Percentiles rank a stretch among this genome's conserved stretches.
Evolutionary conservation across 768 basidiomycete species (phyloP).

Genomic region (Mrakia frigida): DNA sequence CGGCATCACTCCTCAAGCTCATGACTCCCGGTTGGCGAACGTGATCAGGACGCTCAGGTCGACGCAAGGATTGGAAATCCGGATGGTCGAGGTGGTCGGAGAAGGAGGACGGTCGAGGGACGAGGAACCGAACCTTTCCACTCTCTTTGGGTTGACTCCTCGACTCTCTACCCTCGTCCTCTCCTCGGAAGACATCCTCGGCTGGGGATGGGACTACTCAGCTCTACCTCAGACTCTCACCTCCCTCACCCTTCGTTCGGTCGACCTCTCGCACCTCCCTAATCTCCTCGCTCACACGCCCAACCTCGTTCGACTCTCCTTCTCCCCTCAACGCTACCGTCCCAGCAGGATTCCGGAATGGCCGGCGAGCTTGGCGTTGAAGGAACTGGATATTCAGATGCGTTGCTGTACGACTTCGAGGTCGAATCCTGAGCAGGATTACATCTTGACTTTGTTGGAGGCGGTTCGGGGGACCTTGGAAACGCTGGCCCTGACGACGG

Average conservation of each 20-base stretch:
- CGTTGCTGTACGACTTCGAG: constrained; percentile 5
- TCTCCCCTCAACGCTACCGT: not conserved
- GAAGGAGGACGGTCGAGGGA: not conserved
- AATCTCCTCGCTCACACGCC: not conserved
- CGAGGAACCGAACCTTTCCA: constrained; percentile 1
- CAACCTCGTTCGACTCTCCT: not conserved
- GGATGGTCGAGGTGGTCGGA: not conserved
- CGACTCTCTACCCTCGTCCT: not conserved
- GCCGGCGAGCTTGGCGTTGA: not conserved
- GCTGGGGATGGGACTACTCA: constrained; percentile 14
- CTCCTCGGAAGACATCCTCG: constrained; percentile 5
- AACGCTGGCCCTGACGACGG: not conserved
- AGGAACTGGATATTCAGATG: constrained; percentile 10
- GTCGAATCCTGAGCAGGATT: not conserved
- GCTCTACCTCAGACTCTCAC: not conserved
- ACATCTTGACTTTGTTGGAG: not conserved
- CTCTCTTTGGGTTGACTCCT: not conserved
- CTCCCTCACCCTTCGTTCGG: not conserved
- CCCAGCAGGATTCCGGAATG: not conserved
- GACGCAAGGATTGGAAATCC: not conserved
- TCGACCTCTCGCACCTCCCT: not conserved
- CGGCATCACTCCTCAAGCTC: not conserved
- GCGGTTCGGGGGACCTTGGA: not conserved
- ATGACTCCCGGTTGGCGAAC: not conserved
- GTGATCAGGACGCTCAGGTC: not conserved